Percentiles rank a stretch among this genome's conserved stretches.
Evolutionary conservation across 306 rosid genomes (phyloP).

Genomic region (Cucurbita ficifolia): DNA sequence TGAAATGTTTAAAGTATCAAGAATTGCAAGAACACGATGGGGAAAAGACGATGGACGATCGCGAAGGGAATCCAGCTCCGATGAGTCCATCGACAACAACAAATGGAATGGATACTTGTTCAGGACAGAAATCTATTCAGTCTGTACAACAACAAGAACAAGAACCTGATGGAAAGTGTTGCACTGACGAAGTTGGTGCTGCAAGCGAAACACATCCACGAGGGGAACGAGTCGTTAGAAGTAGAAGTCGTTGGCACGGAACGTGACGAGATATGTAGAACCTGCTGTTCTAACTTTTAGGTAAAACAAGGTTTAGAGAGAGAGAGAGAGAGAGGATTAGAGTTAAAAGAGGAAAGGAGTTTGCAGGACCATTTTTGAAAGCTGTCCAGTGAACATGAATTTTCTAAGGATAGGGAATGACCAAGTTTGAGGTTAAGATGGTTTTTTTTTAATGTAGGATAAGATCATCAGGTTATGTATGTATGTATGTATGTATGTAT

Average conservation of each 20-base stretch:
- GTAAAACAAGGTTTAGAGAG: conserved; percentile 12
- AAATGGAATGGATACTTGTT: not conserved
- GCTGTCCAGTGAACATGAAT: conserved; percentile 13
- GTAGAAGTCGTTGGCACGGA: not conserved
- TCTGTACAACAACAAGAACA: not conserved
- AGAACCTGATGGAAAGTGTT: not conserved
- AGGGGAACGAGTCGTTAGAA: not conserved
- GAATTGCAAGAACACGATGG: not conserved
- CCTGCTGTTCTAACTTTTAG: conserved; percentile 11
- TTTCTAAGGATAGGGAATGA: conserved; percentile 21
- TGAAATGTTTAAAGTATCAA: not conserved
- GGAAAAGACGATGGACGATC: not conserved
- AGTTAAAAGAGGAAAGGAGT: conserved; percentile 18
- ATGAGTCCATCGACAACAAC: not conserved
- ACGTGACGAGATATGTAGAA: conserved; percentile 14
- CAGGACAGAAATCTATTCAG: not conserved
- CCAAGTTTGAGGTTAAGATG: conserved; percentile 19
- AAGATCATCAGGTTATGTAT: conserved; percentile 17
- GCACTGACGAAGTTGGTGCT: not conserved
- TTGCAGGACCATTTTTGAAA: conserved; percentile 56
- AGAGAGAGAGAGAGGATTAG: not conserved
- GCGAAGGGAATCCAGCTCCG: not conserved
- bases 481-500: conserved; percentile 19
- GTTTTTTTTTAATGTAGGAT: conserved; percentile 27
- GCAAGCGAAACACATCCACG: not conserved